A percentile compares a stretch with the other conserved stretches of the same genome.
Conservation (phyloP, 1,139 yeast species). For the Pneumocystis oryctolagi region DNA sequence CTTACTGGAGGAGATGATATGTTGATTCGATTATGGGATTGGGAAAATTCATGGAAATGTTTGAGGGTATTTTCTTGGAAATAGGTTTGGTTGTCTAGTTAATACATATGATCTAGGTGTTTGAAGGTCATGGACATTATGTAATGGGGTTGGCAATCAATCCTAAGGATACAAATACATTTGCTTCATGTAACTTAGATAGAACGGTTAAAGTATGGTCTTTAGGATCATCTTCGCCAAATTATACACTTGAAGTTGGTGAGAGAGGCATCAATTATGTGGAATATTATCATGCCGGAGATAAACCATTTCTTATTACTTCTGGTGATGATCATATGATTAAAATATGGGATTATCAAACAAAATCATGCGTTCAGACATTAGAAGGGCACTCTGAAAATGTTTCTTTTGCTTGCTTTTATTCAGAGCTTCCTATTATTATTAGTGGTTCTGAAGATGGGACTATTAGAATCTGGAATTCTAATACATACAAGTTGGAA, state of each 20-base stretch:
- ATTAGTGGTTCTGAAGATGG: constrained; percentile 82
- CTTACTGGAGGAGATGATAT: constrained; percentile 86
- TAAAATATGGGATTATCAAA: constrained; percentile 94
- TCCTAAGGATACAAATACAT: constrained; percentile 94
- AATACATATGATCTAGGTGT: constrained; percentile 20
- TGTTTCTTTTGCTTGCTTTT: constrained; percentile 93
- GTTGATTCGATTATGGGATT: constrained; percentile 87
- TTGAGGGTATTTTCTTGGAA: constrained; percentile 42
- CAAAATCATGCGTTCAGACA: constrained; percentile 87
- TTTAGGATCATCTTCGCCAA: constrained; percentile 74
- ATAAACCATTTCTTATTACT: constrained; percentile 87
- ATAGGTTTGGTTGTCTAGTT: not conserved
- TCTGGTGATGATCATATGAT: constrained; percentile 85
- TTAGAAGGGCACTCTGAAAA: constrained; percentile 86
- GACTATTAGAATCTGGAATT: constrained; percentile 87
- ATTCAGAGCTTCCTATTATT: constrained; percentile 82
- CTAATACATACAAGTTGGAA: constrained; percentile 73
- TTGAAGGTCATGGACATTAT: constrained; percentile 91
- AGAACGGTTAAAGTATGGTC: constrained; percentile 96
- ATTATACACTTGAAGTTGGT: constrained; percentile 82
- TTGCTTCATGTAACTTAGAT: constrained; percentile 93
- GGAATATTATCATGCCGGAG: constrained; percentile 92
- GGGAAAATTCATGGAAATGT: constrained; percentile 85
- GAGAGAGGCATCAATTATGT: constrained; percentile 93
- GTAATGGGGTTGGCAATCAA: constrained; percentile 90